Base-by-base conservation (phyloP, 2,329 filamentous ascomycete genomes). In the Cladophialophora psammophila region DNA sequence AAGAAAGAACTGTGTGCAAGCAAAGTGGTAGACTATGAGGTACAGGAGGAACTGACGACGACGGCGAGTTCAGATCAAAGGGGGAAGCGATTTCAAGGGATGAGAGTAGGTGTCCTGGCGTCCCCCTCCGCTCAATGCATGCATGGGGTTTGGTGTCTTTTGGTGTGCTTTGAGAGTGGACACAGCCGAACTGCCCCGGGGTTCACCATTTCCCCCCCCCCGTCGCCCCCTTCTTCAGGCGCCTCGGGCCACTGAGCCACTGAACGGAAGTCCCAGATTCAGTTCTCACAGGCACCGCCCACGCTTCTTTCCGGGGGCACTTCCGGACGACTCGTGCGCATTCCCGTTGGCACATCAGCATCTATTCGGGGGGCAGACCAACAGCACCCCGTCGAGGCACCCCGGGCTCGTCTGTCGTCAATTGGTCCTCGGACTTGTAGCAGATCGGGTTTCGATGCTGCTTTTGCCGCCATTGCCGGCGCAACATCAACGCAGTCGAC, bases 391-490 rank as follows among this genome's bases (percentile, higher is more conserved):
- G 32, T 48, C 3, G 45, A 26, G 48, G 50, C n/a, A 53, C 13
- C 48, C 48, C 48, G 36, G 15, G 18, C 32, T 55, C 53, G 35
- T 36, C 59, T 35, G 15, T n/a, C 26, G 10, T 26, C 40, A 9
- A 64, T 64, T 60, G 53, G 56, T 38, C 38, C 36, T 62, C 53
- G 31, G 26, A 26, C n/a, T 26, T 62, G 62, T 38, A 40, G 57
- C 65, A 68, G 61, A 63, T 65, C 52, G 62, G 66, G 62, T 65
- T 68, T 56, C 40, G 20, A 40, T 53, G 26, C 18, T 52, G 42
- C 12, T 32, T 54, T 60, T 57, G 55, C 55, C 64, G 42, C 55
- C 20, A 50, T 12, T 63, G 62, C 63, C 54, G 63, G 48, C 45
- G 61, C 35, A 59, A 59, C 59, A 57, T 52, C 13, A 54, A 36